Evolutionary conservation across 2,329 filamentous ascomycete genomes (phyloP).

Genomic region (Westerdykella sp.): DNA sequence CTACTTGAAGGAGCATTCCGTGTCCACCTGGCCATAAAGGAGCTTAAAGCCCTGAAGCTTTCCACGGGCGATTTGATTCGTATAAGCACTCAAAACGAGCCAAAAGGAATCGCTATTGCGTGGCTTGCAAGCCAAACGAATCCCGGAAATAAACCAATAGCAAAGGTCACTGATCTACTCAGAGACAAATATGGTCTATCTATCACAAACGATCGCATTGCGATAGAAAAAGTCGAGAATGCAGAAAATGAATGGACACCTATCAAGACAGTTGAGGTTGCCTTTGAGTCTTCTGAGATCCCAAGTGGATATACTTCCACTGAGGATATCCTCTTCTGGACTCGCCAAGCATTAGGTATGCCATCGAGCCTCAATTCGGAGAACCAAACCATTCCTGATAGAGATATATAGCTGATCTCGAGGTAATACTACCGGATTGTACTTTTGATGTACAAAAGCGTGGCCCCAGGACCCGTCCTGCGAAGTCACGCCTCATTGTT

Average conservation of each 20-base stretch:
- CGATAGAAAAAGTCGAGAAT: conserved; percentile 53
- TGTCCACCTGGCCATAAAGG: conserved; percentile 52
- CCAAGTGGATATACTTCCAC: conserved; percentile 16
- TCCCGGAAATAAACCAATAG: conserved; percentile 32
- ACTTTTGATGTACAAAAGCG: conserved; percentile 54
- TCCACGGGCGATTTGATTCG: conserved; percentile 54
- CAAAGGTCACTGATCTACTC: conserved; percentile 64
- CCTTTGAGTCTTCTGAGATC: conserved; percentile 15
- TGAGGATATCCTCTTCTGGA: conserved; percentile 27
- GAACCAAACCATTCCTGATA: conserved; percentile 6
- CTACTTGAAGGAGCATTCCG: conserved; percentile 54
- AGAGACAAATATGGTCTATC: conserved; percentile 67
- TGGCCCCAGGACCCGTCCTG: conserved; percentile 44
- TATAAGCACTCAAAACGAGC: conserved; percentile 40
- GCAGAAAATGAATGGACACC: conserved; percentile 37
- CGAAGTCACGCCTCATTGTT: conserved; percentile 53
- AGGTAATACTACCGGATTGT: conserved; percentile 64
- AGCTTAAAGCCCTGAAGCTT: conserved; percentile 51
- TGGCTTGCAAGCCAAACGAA: conserved; percentile 51
- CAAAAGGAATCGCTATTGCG: conserved; percentile 53
- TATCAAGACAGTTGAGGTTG: conserved; percentile 25
- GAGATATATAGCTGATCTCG: conserved; percentile 50
- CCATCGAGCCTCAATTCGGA: neutral
- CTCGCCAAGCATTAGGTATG: conserved; percentile 29
- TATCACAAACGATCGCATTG: conserved; percentile 44